Evolutionary conservation across 2,329 filamentous ascomycete species (phyloP), one percentile per base, ranked within the genome.

Genomic region (Rhinocladiella mackenziei): DNA sequence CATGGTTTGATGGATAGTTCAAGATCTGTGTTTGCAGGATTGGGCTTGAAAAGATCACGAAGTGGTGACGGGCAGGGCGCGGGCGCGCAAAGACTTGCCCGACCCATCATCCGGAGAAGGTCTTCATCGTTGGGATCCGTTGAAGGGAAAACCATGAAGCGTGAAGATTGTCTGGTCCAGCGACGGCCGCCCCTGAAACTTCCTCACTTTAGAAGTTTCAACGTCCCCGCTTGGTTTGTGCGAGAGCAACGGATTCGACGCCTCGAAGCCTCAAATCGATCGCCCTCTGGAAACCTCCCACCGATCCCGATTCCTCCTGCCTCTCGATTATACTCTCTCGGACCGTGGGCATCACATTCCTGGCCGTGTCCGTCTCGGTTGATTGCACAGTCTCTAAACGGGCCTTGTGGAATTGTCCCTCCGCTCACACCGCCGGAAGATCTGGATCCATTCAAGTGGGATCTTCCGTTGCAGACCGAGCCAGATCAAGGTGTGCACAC

Each of bases 381-480:
- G n/a, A 29, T 18, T 15, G 37, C 36, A 29, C 34, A 48, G 13
- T 38, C 31, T 20, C 14, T 49, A 29, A 41, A 31, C 25, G 37
- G 36, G 14, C 34, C 39, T 15, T 41, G 42, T 39, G 48, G 53
- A 14, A 44, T 43, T 22, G 42, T 44, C 20, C 40, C 48, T n/a
- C 53, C 50, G 17, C 45, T 54, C 15, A 55, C 53, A 10, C 53
- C 53, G 6, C 53, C 53, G 18, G 53, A 53, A 25, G 57, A 58
- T 25, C 48, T 63, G 30, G 58, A 63, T 18, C 48, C 58, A n/a
- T 55, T 58, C 26, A 57, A 59, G 26, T 55, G 53, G 53, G 50
- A 46, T 13, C 33, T 39, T 14, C 32, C 47, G n/a, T 26, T 31
- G 14, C 30, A 45, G 4, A 17, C 43, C 5, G 23, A 45, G 5